Base-by-base conservation (phyloP, 768 basidiomycete genomes). In the Xerocomus brunneocitrinus region DNA sequence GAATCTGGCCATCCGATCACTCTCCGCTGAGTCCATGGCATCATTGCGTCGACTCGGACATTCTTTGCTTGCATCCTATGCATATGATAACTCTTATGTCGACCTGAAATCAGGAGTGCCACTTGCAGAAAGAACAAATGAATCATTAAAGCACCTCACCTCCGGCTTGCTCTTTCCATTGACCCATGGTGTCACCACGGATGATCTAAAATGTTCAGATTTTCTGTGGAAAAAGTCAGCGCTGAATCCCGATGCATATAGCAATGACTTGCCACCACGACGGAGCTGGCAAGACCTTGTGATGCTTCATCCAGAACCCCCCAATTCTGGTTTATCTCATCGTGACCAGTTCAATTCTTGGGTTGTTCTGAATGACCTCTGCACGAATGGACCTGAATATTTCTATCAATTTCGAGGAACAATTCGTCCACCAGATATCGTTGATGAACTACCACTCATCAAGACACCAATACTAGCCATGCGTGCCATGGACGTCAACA, bases 11-110 rank as follows among this genome's bases (percentile, higher is more conserved):
- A 16, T 47, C 9, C 45, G 10, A 13, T 32, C 34, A 14, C 35
- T 47, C 2, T 56, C 32, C 2, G 9, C 12, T 19, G 22, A 47
- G 12, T 47, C 44, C 31, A 3, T 22, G 32, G 30, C 6, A n/a
- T 45, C 25, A 12, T 3, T 47, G 10, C 45, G 6, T 10, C 4
- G 9, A 7, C 31, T 47, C n/a, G 38, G 39, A 31, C 27, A 30
- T 5, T 40, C 27, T 19, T 27, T 39, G 1, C 27, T 52, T 3
- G 55, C 47, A 4, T 5, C 12, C 3, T 55, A 55, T 35, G 38
- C 44, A 34, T 55, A 55, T 13, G 44, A 50, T 4, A 55, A 55
- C 32, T 55, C 50, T 31, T 25, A 55, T 5, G 10, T 50, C 1
- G 39, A 55, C n/a, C n/a, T 55, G 6, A 54, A 54, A 27, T 27